Conservation (phyloP, 192 early-diverging fungal species). For the Coemansia javaensis region DNA sequence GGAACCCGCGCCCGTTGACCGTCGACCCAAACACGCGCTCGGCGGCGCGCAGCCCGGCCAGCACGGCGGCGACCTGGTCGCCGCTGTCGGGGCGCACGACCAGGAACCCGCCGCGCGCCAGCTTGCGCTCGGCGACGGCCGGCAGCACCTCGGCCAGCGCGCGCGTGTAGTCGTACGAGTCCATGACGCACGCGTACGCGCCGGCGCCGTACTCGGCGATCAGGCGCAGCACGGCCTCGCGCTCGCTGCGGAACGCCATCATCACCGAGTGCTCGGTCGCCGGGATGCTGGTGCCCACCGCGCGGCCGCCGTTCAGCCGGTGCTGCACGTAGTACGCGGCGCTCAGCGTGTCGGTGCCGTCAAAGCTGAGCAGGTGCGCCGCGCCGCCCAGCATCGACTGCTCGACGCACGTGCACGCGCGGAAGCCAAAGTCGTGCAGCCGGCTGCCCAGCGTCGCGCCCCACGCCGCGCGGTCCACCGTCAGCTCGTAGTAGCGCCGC, state of each 20-base stretch:
- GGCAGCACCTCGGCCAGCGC: constrained; percentile 75
- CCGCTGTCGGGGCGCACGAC: constrained; percentile 84
- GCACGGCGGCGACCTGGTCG: constrained; percentile 69
- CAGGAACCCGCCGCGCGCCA: constrained; percentile 72
- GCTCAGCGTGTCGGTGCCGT: constrained; percentile 73
- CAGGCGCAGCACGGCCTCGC: constrained; percentile 61
- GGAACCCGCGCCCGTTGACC: constrained; percentile 73
- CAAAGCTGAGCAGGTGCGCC: constrained; percentile 80
- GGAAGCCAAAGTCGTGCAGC: constrained; percentile 91
- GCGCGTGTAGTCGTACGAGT: constrained; percentile 77
- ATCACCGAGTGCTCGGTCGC: constrained; percentile 92
- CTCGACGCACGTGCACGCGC: constrained; percentile 78
- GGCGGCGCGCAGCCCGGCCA: constrained; percentile 65
- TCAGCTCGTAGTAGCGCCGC: constrained; percentile 55
- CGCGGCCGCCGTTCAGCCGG: constrained; percentile 65
- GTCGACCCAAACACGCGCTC: constrained; percentile 68
- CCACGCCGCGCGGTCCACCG: constrained; percentile 58
- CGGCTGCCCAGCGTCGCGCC: constrained; percentile 58
- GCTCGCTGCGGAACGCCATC: constrained; percentile 68
- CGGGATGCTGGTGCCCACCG: constrained; percentile 74
- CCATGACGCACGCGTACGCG: constrained; percentile 84
- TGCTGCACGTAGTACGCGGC: constrained; percentile 78
- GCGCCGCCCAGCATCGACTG: constrained; percentile 82
- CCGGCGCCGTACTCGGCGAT: constrained; percentile 67
- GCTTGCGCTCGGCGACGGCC: constrained; percentile 58